These are phyloP conservation scores for Dendrobium catenatum DNA, from an alignment of 106 monocot species.

Conservation along the genomic window DNA sequence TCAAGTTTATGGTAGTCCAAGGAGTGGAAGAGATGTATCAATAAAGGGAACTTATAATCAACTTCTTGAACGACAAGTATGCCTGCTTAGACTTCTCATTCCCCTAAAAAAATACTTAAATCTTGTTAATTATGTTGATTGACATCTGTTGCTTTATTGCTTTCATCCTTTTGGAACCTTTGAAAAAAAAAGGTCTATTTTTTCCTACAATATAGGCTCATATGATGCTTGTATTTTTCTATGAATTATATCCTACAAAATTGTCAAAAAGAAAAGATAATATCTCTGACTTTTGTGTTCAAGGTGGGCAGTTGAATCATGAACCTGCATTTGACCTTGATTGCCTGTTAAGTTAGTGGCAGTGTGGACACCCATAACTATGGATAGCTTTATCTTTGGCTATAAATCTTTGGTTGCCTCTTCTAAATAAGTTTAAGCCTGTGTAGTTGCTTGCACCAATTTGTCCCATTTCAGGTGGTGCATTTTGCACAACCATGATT, in stretches of 20 bases:
- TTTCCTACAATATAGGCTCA: background rate
- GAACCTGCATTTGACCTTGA: too few relatives aligned
- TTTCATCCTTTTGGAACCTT: background rate
- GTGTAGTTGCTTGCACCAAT: too few relatives aligned
- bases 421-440: too few relatives aligned
- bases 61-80: conserved; percentile 96
- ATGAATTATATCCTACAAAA: background rate
- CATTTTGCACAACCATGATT: too few relatives aligned
- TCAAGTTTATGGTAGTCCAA: conserved; percentile 80
- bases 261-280: background rate
- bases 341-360: too few relatives aligned
- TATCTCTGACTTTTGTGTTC: too few relatives aligned
- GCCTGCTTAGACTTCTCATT: background rate
- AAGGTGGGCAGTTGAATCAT: too few relatives aligned
- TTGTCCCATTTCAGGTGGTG: too few relatives aligned
- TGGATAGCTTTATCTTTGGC: too few relatives aligned
- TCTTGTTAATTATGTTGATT: background rate
- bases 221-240: background rate
- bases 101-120: background rate
- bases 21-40: conserved; percentile 40
- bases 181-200: too few relatives aligned
- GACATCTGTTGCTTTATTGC: background rate
- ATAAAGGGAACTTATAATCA: conserved; percentile 78
- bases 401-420: too few relatives aligned
- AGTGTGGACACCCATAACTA: too few relatives aligned